These are phyloP conservation scores for Stagonosporopsis tanaceti DNA, from an alignment of 2,329 filamentous ascomycete species.

Conservation along the genomic window DNA sequence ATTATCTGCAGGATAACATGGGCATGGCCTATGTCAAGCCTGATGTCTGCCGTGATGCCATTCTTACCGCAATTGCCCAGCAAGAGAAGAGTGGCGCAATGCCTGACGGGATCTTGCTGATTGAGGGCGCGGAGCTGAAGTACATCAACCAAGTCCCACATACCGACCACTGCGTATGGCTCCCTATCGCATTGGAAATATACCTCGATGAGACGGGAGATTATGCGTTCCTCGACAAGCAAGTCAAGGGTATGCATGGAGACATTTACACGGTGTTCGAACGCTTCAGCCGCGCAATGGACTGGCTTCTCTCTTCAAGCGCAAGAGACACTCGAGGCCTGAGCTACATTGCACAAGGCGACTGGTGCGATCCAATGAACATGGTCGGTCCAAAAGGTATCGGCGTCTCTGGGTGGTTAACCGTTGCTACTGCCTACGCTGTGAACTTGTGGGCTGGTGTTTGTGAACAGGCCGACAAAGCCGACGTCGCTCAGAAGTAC, in stretches of 20 bases:
- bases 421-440: constrained; percentile 63
- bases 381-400: constrained; percentile 68
- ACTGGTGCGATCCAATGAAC: constrained; percentile 70
- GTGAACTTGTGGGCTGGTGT: constrained; percentile 63
- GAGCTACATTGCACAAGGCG: constrained; percentile 66
- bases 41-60: constrained; percentile 57
- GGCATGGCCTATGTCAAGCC: constrained; percentile 67
- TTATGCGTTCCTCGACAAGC: constrained; percentile 58
- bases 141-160: constrained; percentile 70
- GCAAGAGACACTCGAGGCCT: constrained; percentile 62
- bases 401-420: constrained; percentile 67
- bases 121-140: constrained; percentile 64
- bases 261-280: constrained; percentile 62
- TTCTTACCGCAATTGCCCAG: constrained; percentile 61
- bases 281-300: constrained; percentile 64
- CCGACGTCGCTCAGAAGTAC: constrained; percentile 55
- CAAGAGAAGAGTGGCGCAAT: constrained; percentile 64
- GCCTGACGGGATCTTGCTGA: constrained; percentile 65
- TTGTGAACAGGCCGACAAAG: constrained; percentile 56
- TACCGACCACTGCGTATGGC: constrained; percentile 67
- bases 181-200: constrained; percentile 63
- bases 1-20: constrained; percentile 69
- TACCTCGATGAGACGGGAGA: constrained; percentile 65
- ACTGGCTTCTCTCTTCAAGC: constrained; percentile 58
- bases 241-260: constrained; percentile 54